A percentile compares a stretch with the other conserved stretches of the same genome.
Conservation (phyloP, 2,329 filamentous ascomycete genomes). For the Aspergillus sp. region DNA sequence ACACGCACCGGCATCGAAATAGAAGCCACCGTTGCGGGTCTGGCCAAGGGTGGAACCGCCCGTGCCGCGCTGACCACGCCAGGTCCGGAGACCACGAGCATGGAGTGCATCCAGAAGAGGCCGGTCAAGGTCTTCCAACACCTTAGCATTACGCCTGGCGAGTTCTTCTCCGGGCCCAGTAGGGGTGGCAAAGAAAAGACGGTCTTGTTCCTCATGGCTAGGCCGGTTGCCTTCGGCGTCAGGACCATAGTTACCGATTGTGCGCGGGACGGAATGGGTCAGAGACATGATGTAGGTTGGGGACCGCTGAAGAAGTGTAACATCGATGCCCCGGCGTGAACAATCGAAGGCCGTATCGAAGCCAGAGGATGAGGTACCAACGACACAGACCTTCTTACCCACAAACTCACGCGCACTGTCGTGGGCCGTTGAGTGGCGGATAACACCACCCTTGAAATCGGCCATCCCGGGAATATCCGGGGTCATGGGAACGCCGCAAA, state of each 20-base stretch:
- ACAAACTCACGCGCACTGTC: conserved; percentile 27
- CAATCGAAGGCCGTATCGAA: conserved; percentile 33
- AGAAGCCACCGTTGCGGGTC: conserved; percentile 36
- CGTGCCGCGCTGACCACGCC: conserved; percentile 40
- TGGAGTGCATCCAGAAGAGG: conserved; percentile 27
- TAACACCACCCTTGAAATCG: conserved; percentile 23
- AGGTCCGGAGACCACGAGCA: conserved; percentile 32
- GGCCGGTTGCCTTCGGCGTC: conserved; percentile 5
- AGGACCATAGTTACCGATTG: conserved; percentile 27
- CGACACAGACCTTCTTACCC: conserved; percentile 33
- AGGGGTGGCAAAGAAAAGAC: conserved; percentile 7
- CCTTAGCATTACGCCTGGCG: conserved; percentile 22
- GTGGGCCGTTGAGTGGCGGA: conserved; percentile 29
- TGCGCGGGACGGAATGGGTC: conserved; percentile 25
- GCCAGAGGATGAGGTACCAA: conserved; percentile 33
- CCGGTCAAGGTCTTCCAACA: conserved; percentile 26
- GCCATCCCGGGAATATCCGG: conserved; percentile 35
- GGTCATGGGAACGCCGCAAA: conserved; percentile 29
- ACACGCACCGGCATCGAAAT: conserved; percentile 36
- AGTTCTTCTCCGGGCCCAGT: conserved; percentile 20
- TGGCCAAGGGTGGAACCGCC: conserved; percentile 32
- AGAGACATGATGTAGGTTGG: conserved; percentile 38
- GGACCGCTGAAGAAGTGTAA: conserved; percentile 34
- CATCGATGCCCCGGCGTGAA: conserved; percentile 28
- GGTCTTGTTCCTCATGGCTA: conserved; percentile 5